These are phyloP conservation scores for Populus nigra DNA, from an alignment of 345 rosid genomes.

Conservation along the genomic window DNA sequence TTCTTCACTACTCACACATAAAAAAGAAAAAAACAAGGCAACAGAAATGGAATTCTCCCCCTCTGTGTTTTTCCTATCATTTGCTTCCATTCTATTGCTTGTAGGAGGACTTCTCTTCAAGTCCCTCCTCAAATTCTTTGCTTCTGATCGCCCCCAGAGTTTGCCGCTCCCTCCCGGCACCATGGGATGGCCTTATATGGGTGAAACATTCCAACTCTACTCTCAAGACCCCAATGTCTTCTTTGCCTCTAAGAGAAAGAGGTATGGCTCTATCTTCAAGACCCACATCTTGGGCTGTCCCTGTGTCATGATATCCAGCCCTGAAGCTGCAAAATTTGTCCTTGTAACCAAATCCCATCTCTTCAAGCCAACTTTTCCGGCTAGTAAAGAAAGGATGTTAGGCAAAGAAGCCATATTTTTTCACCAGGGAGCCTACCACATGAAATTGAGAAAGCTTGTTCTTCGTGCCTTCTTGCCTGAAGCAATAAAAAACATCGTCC, in stretches of 20 bases:
- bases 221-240: conserved; percentile 86
- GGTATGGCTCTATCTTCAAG: conserved; percentile 82
- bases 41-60: conserved; percentile 34
- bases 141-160: background rate
- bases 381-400: conserved; percentile 82
- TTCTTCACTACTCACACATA: background rate
- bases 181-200: conserved; percentile 80
- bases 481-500: conserved; percentile 45
- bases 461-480: conserved; percentile 75
- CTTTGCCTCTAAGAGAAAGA: conserved; percentile 62
- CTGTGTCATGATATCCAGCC: conserved; percentile 84
- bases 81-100: conserved; percentile 29
- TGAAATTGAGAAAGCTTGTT: conserved; percentile 72
- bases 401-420: conserved; percentile 86
- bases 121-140: conserved; percentile 26
- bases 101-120: conserved; percentile 14
- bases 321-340: conserved; percentile 78
- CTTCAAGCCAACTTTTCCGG: conserved; percentile 87
- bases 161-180: conserved; percentile 86
- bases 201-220: conserved; percentile 83
- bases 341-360: conserved; percentile 62
- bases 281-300: conserved; percentile 81
- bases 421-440: conserved; percentile 78
- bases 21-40: background rate
- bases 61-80: conserved; percentile 13